A percentile compares a stretch with the other conserved stretches of the same genome.
Conservation (phyloP, 768 basidiomycete genomes). For the Phallus indusiatus region DNA sequence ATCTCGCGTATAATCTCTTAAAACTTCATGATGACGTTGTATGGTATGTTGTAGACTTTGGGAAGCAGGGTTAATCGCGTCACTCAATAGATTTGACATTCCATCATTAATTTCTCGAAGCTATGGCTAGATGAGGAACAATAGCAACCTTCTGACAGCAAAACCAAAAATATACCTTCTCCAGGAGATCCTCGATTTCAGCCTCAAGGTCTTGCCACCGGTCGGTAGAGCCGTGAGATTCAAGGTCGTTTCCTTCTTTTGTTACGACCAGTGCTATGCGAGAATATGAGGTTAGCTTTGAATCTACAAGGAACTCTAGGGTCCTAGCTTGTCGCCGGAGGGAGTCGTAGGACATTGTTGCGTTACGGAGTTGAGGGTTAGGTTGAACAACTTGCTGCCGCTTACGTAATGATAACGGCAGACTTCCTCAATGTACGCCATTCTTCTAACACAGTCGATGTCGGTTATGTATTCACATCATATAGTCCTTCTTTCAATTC, state of each 20-base stretch:
- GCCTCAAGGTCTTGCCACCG: constrained; percentile 77
- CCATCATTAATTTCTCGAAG: constrained; percentile 82
- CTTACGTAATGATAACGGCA: background rate
- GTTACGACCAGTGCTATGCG: constrained; percentile 68
- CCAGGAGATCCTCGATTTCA: constrained; percentile 78
- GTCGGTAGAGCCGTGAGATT: constrained; percentile 59
- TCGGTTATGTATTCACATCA: background rate
- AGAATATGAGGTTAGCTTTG: constrained; percentile 85
- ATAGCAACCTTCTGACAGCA: background rate
- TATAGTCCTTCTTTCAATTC: background rate
- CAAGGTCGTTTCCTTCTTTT: constrained; percentile 46
- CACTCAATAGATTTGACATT: constrained; percentile 55
- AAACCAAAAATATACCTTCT: constrained; percentile 47
- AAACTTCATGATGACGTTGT: constrained; percentile 83
- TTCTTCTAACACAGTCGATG: background rate
- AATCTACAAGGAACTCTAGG: constrained; percentile 85
- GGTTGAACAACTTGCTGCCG: background rate
- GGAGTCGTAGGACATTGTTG: constrained; percentile 72
- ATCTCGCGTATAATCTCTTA: constrained; percentile 81
- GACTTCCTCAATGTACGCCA: background rate
- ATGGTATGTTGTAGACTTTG: constrained; percentile 82
- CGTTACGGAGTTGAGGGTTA: background rate
- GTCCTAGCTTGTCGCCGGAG: constrained; percentile 89
- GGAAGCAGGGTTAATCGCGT: constrained; percentile 61
- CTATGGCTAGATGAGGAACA: constrained; percentile 31